Evolutionary conservation across 1,139 yeast genomes (phyloP).

Genomic region (Magnusiomyces suaveolens): DNA sequence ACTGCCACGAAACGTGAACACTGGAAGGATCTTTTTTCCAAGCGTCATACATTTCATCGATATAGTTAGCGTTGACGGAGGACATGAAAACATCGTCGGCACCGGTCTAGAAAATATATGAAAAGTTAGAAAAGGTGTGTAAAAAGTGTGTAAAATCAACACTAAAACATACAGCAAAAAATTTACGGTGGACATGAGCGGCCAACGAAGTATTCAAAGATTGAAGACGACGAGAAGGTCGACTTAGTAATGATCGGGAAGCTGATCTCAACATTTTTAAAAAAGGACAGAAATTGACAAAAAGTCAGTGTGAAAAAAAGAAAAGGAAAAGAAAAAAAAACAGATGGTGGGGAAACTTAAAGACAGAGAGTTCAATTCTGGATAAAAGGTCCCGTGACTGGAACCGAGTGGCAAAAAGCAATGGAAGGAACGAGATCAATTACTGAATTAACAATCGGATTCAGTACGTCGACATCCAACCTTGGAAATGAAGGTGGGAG

Average conservation of each 20-base stretch:
- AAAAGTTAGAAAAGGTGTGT: background rate
- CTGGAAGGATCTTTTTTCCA: constrained; percentile 86
- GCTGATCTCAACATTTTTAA: constrained; percentile 19
- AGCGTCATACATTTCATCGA: constrained; percentile 95
- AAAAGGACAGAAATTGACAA: background rate
- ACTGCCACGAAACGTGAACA: constrained; percentile 92
- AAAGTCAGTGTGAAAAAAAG: background rate
- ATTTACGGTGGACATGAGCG: constrained; percentile 11
- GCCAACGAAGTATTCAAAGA: constrained; percentile 12
- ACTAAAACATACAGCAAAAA: constrained; percentile 17
- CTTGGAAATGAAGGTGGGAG: too few species aligned
- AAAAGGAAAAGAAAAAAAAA: background rate
- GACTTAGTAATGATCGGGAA: constrained; percentile 17
- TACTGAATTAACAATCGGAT: too few species aligned
- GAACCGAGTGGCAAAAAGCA: too few species aligned
- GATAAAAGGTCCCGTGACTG: too few species aligned
- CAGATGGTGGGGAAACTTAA: too few species aligned
- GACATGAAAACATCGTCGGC: constrained; percentile 63
- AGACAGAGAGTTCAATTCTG: too few species aligned
- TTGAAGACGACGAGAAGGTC: constrained; percentile 14
- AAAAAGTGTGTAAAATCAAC: background rate
- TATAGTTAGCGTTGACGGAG: constrained; percentile 79
- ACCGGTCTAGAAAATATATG: constrained; percentile 9
- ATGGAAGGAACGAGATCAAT: too few species aligned
- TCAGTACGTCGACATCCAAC: too few species aligned